Evolutionary conservation across 2,329 filamentous ascomycete species (phyloP).

Genomic region (Graphilbum fragrans): DNA sequence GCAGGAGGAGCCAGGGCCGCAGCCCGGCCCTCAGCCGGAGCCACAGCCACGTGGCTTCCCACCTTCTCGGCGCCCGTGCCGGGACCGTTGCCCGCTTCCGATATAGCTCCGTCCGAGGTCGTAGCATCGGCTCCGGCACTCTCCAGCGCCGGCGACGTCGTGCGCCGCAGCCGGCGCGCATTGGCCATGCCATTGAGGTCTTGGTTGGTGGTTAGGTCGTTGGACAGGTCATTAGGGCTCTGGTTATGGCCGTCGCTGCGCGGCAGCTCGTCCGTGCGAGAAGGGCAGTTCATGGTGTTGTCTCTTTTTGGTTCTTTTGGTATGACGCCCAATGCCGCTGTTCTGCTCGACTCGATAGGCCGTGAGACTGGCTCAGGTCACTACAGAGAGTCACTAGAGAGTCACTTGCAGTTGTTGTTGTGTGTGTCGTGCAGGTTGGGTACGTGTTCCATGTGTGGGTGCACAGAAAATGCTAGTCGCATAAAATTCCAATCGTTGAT

Average conservation of each 20-base stretch:
- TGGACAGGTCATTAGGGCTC: conserved; percentile 37
- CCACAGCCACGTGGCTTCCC: neutral
- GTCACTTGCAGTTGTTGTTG: no score
- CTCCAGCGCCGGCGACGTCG: conserved; percentile 10
- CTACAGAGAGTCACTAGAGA: no score
- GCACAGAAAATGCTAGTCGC: no score
- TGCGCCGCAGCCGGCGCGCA: conserved; percentile 16
- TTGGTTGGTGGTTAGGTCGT: conserved; percentile 43
- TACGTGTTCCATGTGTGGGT: no score
- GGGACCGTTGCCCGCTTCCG: neutral
- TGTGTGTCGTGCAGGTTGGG: no score
- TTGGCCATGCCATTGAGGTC: conserved; percentile 43
- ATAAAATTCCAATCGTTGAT: no score
- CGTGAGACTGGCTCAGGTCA: no score
- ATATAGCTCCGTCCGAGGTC: neutral
- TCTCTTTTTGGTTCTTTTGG: neutral
- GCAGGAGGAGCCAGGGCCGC: neutral
- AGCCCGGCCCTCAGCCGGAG: neutral
- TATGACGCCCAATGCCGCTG: no score
- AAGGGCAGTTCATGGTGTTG: conserved; percentile 13
- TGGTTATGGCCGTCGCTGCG: conserved; percentile 37
- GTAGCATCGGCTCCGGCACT: conserved; percentile 14
- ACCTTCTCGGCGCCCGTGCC: neutral
- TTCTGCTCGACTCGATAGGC: no score
- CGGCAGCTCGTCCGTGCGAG: conserved; percentile 24